Conservation (phyloP, 2,329 filamentous ascomycete genomes). For the Aspergillus oerlinghausenensis region DNA sequence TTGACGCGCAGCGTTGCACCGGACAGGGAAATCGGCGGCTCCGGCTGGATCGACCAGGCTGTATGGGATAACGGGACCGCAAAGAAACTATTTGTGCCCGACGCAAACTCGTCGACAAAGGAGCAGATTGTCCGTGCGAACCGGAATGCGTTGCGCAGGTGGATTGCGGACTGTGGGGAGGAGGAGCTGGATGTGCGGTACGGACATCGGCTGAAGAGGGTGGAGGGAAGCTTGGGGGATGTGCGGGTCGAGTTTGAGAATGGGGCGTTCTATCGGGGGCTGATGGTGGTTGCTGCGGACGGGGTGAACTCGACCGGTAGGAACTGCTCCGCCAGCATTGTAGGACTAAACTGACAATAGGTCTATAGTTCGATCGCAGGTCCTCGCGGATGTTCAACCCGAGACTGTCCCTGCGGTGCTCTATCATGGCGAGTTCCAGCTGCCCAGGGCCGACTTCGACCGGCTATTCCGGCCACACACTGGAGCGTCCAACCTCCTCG, state of each 20-base stretch:
- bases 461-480: not conserved
- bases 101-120: not conserved
- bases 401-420: slow-evolving; percentile 5
- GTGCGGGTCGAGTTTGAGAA: slow-evolving; percentile 5
- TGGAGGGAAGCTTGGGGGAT: not conserved
- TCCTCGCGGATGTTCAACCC: not conserved
- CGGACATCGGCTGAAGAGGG: not conserved
- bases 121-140: slow-evolving; percentile 4
- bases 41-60: slow-evolving; percentile 10
- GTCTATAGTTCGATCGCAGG: not conserved
- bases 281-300: slow-evolving; percentile 9
- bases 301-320: slow-evolving; percentile 6
- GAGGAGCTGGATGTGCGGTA: slow-evolving; percentile 8
- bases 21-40: slow-evolving; percentile 8
- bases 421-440: slow-evolving; percentile 7
- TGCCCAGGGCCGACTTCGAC: slow-evolving; percentile 4
- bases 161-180: slow-evolving; percentile 9
- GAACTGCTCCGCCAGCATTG: not conserved
- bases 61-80: slow-evolving; percentile 8
- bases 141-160: slow-evolving; percentile 7
- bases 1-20: slow-evolving; percentile 5
- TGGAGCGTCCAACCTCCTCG: slow-evolving; percentile 4
- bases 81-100: slow-evolving; percentile 1
- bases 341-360: not conserved
- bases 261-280: slow-evolving; percentile 2